phyloP scores from a whole-genome alignment of 2,329 filamentous ascomycete species.

The Aspergillus clavatus region DNA sequence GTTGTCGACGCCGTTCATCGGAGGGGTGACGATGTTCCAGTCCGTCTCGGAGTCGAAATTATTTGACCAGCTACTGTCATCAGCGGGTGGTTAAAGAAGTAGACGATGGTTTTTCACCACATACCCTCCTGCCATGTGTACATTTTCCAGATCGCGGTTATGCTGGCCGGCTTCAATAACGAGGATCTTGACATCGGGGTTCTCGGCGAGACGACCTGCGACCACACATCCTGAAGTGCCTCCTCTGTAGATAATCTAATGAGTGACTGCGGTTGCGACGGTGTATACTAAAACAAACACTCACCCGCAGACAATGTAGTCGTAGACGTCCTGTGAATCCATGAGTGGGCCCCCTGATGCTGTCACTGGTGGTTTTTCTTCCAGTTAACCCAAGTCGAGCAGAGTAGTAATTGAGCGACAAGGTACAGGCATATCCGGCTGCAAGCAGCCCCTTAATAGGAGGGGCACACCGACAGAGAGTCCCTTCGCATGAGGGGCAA shows the following conservation, averaged over 20 bases:
- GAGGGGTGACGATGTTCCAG: slow-evolving; percentile 42
- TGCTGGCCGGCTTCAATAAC: slow-evolving; percentile 48
- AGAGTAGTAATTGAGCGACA: not conserved
- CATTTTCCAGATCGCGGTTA: slow-evolving; percentile 42
- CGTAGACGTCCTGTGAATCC: slow-evolving; percentile 14
- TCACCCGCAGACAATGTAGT: slow-evolving; percentile 32
- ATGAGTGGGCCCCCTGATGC: slow-evolving; percentile 13
- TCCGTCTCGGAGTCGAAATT: slow-evolving; percentile 42
- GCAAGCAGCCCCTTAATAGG: too few relatives aligned
- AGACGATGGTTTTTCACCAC: not conserved
- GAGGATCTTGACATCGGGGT: slow-evolving; percentile 38
- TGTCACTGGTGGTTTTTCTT: not conserved
- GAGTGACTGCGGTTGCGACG: not conserved
- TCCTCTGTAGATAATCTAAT: slow-evolving; percentile 31
- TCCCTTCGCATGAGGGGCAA: too few relatives aligned
- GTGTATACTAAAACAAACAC: not conserved
- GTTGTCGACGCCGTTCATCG: slow-evolving; percentile 37
- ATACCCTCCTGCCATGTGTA: slow-evolving; percentile 43
- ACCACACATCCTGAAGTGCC: slow-evolving; percentile 49
- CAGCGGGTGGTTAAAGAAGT: not conserved
- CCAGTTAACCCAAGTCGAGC: not conserved
- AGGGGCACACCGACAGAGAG: too few relatives aligned
- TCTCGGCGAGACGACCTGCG: slow-evolving; percentile 45
- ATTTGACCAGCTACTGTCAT: slow-evolving; percentile 34
- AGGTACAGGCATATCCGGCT: too few relatives aligned